phyloP scores from a whole-genome alignment of 352 stramenopile genomes.

The Phytophthora sansomeana region DNA sequence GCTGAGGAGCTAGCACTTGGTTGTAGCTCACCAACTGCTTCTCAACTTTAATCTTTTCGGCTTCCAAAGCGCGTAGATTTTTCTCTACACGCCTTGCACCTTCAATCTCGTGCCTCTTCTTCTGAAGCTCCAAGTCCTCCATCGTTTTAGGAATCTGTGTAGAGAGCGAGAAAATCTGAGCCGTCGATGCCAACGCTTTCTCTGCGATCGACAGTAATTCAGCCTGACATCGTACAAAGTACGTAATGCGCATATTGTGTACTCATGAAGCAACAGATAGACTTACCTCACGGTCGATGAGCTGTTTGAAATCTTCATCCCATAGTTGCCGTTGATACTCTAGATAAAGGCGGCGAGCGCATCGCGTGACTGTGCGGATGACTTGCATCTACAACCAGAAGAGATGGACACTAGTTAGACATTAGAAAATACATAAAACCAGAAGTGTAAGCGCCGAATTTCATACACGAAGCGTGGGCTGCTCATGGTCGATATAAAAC shows the following conservation, averaged over 20 bases:
- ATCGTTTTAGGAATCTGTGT: slow-evolving; percentile 49
- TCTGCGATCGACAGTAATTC: slow-evolving; percentile 52
- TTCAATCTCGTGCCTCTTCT: slow-evolving; percentile 76
- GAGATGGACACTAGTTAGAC: neutral
- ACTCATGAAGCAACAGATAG: neutral
- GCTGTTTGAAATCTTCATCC: slow-evolving; percentile 67
- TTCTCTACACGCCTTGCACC: slow-evolving; percentile 63
- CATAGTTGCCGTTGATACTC: slow-evolving; percentile 86
- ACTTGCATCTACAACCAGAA: slow-evolving; percentile 69
- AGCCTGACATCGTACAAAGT: slow-evolving; percentile 13
- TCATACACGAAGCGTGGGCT: slow-evolving; percentile 61
- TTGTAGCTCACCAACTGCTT: slow-evolving; percentile 70
- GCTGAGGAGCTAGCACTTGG: slow-evolving; percentile 62
- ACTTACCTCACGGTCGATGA: slow-evolving; percentile 46
- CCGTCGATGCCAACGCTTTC: slow-evolving; percentile 54
- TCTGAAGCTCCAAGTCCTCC: slow-evolving; percentile 61
- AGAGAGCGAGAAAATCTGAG: slow-evolving; percentile 51
- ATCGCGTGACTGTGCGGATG: slow-evolving; percentile 67
- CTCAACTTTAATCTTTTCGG: slow-evolving; percentile 58
- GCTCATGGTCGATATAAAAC: slow-evolving; percentile 68
- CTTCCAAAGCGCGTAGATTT: slow-evolving; percentile 58
- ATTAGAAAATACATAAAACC: neutral
- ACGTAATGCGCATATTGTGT: neutral
- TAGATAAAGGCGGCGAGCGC: slow-evolving; percentile 66
- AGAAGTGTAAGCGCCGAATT: neutral